Evolutionary conservation across 495 filamentous ascomycete genomes (phyloP), one percentile per base, ranked within the genome.

Genomic region (Podospora didyma): DNA sequence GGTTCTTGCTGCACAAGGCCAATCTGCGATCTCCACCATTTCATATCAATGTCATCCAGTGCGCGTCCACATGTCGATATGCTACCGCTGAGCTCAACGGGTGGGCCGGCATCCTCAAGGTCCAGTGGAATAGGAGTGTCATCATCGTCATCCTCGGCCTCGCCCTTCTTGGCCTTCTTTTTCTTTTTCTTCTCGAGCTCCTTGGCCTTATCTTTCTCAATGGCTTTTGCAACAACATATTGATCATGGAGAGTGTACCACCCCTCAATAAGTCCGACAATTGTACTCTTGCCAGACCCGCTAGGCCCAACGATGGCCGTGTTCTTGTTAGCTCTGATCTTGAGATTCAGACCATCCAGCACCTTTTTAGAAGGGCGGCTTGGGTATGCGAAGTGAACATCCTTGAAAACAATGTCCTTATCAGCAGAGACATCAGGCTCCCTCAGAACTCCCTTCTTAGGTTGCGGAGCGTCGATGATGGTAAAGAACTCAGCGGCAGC

Each of bases 251-350:
- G 86, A 28, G 90, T 83, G 64, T 98, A 98, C 79, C 96, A 97
- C 2, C 93, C 83, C 66, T 97, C 91, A 39, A 97, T 82, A 7
- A 98, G 75, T 0, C 90, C 92, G 23, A 97, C 87, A 17, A 97
- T 89, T 0, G 92, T 97, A 60, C 87, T 91, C 73, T 98, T 98
- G 35, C 93, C 87, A 42, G 88, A 89, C 16, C 88, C 87, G 17
- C 89, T 90, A 11, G 92, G 84, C 9, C 93, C 89, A 41, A 96
- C 90, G 48, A 97, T 79, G n/a, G 92, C 90, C 23, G 89, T 90
- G 39, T 90, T 88, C 67, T 92, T 89, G 14, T 92, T 92, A 7
- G 91, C 85, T 35, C 82, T 79, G 45, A 90, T 82, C 9, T 56
- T 67, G 7, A 89, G 68, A 46, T 75, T 78, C 31, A 89, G 69